Base-by-base conservation (phyloP, 1,139 yeast species). In the Entelexis sorbosivorans region DNA sequence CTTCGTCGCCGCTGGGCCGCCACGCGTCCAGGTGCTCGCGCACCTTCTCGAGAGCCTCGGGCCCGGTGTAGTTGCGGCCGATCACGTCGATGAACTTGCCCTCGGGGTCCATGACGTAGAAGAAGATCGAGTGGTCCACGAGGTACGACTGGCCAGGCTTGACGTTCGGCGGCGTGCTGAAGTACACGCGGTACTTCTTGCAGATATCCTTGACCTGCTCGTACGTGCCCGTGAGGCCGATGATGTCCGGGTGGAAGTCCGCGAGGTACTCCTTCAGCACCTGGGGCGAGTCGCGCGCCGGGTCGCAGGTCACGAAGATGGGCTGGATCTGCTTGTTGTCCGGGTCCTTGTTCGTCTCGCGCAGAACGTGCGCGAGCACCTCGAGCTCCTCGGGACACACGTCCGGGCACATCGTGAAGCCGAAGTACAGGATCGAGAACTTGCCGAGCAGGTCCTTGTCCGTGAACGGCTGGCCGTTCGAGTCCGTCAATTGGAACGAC, bases 351-450 rank as follows among this genome's bases (percentile, higher is more conserved):
- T 82, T 77, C 39, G 63, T 59, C 49, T 80, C 77, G 13, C 52
- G 38, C 59, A 91, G 69, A 77, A 93, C 85, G 33, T 78, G 75
- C 2, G 95, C 86, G 66, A 91, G 74, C 64, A 89, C 87, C 65
- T 91, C 98, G 58, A 91, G 75, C 67, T 91, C 98, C 65, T 91
- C 97, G 10, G 98, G 98, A 67, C 98, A 91, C 49, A 91, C 88
- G 67, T 91, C 98, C 8, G 98, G 98, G 69, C 98, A 91, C 69
- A 88, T 89, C 5, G 95, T 84, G 71, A 91, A 91, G 0, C 98
- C 98, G 69, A 91, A 91, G 68, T 91, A 91, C 17, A 91, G 66
- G 50, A 91, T 72, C 13, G 88, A 77, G 66, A 86, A 91, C 65
- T 78, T 80, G 44, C 91, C 93, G 57, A 76, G 70, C 63, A 91